Conservation (phyloP, 179 eudicot species). For the Beta lomatogona region DNA sequence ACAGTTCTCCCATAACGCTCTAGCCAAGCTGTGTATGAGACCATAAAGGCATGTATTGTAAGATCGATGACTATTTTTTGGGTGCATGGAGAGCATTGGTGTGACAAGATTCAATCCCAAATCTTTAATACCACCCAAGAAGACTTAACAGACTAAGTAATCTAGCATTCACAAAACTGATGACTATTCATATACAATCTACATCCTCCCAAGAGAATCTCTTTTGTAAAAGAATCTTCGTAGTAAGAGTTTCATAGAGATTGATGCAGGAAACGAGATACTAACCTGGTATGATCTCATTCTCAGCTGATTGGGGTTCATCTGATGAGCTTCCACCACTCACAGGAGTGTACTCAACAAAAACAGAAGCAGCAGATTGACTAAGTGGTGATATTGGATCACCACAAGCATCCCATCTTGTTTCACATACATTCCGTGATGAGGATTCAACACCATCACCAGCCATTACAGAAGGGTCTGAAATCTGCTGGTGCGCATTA, state of each 20-base stretch:
- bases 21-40: not conserved
- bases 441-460: slow-evolving; percentile 45
- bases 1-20: not conserved
- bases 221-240: no score
- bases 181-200: not conserved
- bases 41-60: not conserved
- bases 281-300: slow-evolving; percentile 54
- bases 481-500: slow-evolving; percentile 29
- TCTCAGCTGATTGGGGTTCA: slow-evolving; percentile 48
- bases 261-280: not conserved
- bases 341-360: slow-evolving; percentile 49
- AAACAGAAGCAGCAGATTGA: slow-evolving; percentile 63
- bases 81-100: no score
- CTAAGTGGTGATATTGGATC: slow-evolving; percentile 74
- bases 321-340: slow-evolving; percentile 61
- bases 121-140: no score
- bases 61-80: no score
- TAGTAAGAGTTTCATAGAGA: not conserved
- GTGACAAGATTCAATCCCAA: no score
- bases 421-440: slow-evolving; percentile 34
- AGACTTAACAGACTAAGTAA: no score
- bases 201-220: not conserved
- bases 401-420: slow-evolving; percentile 52
- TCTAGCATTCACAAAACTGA: not conserved
- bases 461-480: slow-evolving; percentile 33